Base-by-base conservation (phyloP, 1,284 basidiomycete genomes). In the Microbotryomycetes sp. region DNA sequence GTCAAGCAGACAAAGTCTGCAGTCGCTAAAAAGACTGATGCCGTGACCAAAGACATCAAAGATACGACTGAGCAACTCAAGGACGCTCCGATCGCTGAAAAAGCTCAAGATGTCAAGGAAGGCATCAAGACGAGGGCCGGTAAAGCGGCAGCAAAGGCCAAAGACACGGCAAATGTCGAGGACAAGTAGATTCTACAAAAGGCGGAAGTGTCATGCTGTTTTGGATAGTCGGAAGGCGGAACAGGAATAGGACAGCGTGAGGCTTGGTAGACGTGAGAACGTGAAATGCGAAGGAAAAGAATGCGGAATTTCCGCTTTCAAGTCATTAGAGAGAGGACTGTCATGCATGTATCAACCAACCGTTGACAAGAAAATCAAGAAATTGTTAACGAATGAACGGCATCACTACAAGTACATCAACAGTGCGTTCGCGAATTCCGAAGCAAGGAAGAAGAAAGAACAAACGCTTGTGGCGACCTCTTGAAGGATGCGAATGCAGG, bases 21-120 rank as follows among this genome's bases (percentile, higher is more conserved):
- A 30, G 56, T 60, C 13, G 54, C 59, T 49, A 68, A 65, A 54
- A 69, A 66, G 53, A 58, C 61, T 16, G 61, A 65, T 41, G 66
- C 62, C 11, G 45, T 62, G 11, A 59, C 62, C 2, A 27, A 51
- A 0, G 62, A 64, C 45, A 61, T 52, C n/a, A 56, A 60, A 15
- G 55, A 52, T 2, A 63, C 60, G 30, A 27, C 52, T 7, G 54
- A 64, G 5, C 21, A 57, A 27, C 50, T 57, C 30, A 41, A 52
- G 41, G 56, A 54, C 29, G 53, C 51, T n/a, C 52, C 62, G 7
- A 27, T 57, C 21, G 56, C 56, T n/a, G 47, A 66, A 35, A 56
- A 45, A 11, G 60, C 55, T n/a, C 60, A 61, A 18, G 56, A 64
- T 45, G 49, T 59, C 5, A 51, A 55, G 30, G 61, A 60, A 49